Conservation (phyloP, 2,329 filamentous ascomycete genomes). For the Teratosphaeria pseudoeucalypti region DNA sequence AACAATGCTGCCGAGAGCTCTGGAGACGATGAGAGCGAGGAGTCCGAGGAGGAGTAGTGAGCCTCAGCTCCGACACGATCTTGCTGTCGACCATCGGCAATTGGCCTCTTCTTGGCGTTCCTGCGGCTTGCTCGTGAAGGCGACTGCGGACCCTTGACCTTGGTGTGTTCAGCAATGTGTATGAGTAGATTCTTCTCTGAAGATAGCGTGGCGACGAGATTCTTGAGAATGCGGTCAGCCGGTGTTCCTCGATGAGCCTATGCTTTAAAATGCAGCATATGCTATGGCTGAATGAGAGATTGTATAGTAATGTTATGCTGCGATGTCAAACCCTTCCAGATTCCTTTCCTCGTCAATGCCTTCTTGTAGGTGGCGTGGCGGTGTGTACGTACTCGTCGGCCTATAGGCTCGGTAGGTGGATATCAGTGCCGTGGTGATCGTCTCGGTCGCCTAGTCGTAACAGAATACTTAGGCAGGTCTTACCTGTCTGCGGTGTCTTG, state of each 20-base stretch:
- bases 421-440: background rate
- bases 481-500: too few relatives aligned
- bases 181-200: background rate
- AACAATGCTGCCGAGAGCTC: slow-evolving; percentile 11
- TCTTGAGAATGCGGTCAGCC: background rate
- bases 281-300: background rate
- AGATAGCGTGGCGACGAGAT: background rate
- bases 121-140: background rate
- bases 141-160: background rate
- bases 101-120: background rate
- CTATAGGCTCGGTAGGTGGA: background rate
- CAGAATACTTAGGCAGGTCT: too few relatives aligned
- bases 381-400: background rate
- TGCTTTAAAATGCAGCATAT: background rate
- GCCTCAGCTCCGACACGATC: background rate
- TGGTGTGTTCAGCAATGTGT: background rate
- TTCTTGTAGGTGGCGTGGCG: background rate
- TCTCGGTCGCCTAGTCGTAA: background rate
- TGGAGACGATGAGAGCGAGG: slow-evolving; percentile 25
- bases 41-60: slow-evolving; percentile 26
- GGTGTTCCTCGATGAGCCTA: background rate
- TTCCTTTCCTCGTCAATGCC: background rate
- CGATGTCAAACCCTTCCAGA: background rate
- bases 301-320: background rate
- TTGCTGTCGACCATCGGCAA: background rate